phyloP scores from a whole-genome alignment of 441 rosid species.

The Gossypium laxum region DNA sequence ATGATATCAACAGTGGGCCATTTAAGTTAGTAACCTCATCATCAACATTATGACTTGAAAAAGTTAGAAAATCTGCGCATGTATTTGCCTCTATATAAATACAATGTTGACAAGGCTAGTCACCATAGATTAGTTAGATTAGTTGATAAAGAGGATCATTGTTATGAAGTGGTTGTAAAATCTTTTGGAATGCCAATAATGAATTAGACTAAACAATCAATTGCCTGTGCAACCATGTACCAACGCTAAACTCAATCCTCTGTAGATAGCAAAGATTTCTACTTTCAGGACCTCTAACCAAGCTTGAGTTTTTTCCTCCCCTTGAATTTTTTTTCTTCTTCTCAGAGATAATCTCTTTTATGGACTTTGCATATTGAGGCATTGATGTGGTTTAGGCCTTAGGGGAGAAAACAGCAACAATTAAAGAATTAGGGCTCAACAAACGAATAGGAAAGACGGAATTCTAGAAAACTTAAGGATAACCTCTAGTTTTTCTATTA shows the following conservation, averaged over 20 bases:
- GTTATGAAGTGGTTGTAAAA: background rate
- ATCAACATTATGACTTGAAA: background rate
- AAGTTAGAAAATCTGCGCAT: background rate
- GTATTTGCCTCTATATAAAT: background rate
- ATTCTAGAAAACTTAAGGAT: too few relatives aligned
- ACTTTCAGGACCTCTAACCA: too few relatives aligned
- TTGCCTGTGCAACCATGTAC: background rate
- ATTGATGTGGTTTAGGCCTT: too few relatives aligned
- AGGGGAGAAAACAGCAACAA: too few relatives aligned
- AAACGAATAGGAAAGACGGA: too few relatives aligned
- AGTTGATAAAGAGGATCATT: background rate
- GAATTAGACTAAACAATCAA: background rate
- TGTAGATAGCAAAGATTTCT: background rate
- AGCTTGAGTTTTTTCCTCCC: too few relatives aligned
- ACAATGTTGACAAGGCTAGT: background rate
- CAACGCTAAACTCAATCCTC: background rate
- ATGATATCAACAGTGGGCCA: background rate
- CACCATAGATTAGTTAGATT: background rate
- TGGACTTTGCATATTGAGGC: too few relatives aligned
- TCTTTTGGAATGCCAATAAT: background rate
- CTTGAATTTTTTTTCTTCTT: too few relatives aligned
- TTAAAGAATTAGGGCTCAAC: too few relatives aligned
- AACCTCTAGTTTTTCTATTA: too few relatives aligned
- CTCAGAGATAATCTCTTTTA: too few relatives aligned
- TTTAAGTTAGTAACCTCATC: background rate